Conservation (phyloP, 306 rosid genomes). For the Carpinus viminea region DNA sequence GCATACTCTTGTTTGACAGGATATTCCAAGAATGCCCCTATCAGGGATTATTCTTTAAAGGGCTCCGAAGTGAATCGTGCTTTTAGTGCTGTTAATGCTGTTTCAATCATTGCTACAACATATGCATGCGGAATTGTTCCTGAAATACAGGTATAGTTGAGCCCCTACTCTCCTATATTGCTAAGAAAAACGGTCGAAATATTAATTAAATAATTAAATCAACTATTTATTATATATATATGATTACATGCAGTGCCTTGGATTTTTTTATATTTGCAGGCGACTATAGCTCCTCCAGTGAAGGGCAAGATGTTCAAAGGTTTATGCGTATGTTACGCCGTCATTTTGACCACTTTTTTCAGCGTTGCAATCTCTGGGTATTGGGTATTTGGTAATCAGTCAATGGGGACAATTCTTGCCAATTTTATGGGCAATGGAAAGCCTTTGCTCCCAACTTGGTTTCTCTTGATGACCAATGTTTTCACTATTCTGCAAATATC, state of each 20-base stretch:
- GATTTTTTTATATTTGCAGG: conserved; percentile 40
- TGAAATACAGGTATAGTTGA: conserved; percentile 63
- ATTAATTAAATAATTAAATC: too few relatives aligned
- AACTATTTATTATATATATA: too few relatives aligned
- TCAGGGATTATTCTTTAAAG: conserved; percentile 43
- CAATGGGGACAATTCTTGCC: conserved; percentile 46
- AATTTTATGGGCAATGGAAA: conserved; percentile 46
- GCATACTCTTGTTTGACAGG: conserved; percentile 31
- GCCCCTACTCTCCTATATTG: too few relatives aligned
- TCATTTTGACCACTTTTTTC: conserved; percentile 51
- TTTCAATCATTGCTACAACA: conserved; percentile 68
- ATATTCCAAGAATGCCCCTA: conserved; percentile 51
- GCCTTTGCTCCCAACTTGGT: conserved; percentile 65
- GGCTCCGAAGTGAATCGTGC: conserved; percentile 39
- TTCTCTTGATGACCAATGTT: conserved; percentile 59
- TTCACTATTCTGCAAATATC: conserved; percentile 62
- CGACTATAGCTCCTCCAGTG: conserved; percentile 78
- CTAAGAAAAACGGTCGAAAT: too few relatives aligned
- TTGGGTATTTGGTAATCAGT: conserved; percentile 80
- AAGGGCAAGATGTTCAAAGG: conserved; percentile 88
- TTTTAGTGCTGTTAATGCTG: conserved; percentile 66
- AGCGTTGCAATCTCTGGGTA: conserved; percentile 75
- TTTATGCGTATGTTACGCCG: conserved; percentile 63
- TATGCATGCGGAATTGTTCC: conserved; percentile 82
- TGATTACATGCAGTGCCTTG: neutral